A percentile compares a stretch with the other conserved stretches of the same genome.
These are phyloP conservation scores for Fusarium transvaalense DNA, from an alignment of 2,329 filamentous ascomycete genomes.

Conservation along the genomic window DNA sequence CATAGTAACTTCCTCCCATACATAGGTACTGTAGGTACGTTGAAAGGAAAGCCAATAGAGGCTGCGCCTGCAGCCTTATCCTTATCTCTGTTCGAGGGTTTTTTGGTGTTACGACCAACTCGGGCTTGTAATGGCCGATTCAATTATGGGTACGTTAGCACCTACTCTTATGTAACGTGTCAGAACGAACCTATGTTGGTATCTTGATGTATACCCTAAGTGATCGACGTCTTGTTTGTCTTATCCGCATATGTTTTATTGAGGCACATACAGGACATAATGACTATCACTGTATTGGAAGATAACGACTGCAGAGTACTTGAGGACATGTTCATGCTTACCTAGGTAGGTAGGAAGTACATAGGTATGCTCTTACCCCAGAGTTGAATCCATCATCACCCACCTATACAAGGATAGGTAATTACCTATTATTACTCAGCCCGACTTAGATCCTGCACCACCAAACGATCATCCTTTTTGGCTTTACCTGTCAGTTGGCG, in stretches of 20 bases:
- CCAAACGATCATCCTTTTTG: slow-evolving; percentile 1
- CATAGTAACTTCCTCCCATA: not conserved
- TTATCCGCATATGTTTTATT: not conserved
- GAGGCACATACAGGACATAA: not conserved
- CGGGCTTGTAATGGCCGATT: slow-evolving; percentile 7
- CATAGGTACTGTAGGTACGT: not conserved
- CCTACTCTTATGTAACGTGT: too few species aligned
- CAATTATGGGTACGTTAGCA: slow-evolving; percentile 2
- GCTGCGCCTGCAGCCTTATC: slow-evolving; percentile 17
- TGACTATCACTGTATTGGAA: not conserved
- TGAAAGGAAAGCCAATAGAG: slow-evolving; percentile 5
- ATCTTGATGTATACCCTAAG: slow-evolving; percentile 6
- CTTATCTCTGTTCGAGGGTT: slow-evolving; percentile 5
- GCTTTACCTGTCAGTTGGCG: slow-evolving; percentile 18
- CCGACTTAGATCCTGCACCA: slow-evolving; percentile 7
- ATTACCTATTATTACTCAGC: not conserved
- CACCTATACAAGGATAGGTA: too few species aligned
- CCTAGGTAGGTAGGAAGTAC: too few species aligned
- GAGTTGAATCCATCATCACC: not conserved
- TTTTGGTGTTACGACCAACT: slow-evolving; percentile 1
- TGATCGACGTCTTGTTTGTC: slow-evolving; percentile 7
- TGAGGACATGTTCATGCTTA: slow-evolving; percentile 2
- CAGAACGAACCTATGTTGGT: slow-evolving; percentile 20
- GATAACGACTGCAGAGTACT: not conserved
- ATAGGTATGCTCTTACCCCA: not conserved